Evolutionary conservation across 352 stramenopile species (phyloP).

Genomic region (Plasmopara viticola): DNA sequence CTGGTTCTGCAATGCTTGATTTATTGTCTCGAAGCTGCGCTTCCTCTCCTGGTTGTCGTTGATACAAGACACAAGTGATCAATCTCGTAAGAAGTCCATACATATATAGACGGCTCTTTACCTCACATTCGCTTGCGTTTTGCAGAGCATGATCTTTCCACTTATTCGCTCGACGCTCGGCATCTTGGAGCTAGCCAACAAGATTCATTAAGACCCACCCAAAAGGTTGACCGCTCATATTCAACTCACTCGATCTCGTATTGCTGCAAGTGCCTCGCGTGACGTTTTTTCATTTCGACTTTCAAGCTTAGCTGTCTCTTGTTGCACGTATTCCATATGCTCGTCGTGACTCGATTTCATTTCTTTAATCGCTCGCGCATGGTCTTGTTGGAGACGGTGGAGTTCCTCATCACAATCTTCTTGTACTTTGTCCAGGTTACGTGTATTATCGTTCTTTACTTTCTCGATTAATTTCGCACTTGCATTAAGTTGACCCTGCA

Average conservation of each 20-base stretch:
- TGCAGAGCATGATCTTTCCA: constrained; percentile 38
- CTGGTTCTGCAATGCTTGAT: constrained; percentile 8
- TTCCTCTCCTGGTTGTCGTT: constrained; percentile 7
- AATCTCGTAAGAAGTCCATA: no score
- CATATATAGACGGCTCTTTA: constrained; percentile 3
- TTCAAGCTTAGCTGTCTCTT: constrained; percentile 31
- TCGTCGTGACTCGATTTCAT: constrained; percentile 35
- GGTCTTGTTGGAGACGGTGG: constrained; percentile 37
- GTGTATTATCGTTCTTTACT: constrained; percentile 39
- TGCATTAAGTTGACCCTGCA: constrained; percentile 36
- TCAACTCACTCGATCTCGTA: constrained; percentile 28
- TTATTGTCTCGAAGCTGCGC: constrained; percentile 16
- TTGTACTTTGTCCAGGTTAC: constrained; percentile 41
- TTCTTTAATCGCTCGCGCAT: constrained; percentile 34
- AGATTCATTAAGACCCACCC: background rate
- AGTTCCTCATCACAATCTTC: constrained; percentile 33
- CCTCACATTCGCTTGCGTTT: constrained; percentile 36
- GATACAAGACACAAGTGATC: background rate
- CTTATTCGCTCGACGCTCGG: constrained; percentile 27
- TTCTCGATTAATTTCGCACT: constrained; percentile 27
- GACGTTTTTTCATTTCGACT: constrained; percentile 15
- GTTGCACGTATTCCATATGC: constrained; percentile 45
- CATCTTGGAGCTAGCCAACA: constrained; percentile 25
- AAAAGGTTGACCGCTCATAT: no score
- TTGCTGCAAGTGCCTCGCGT: constrained; percentile 20